Evolutionary conservation across 2,329 filamentous ascomycete genomes (phyloP).

Genomic region (Cladosporium phlei): DNA sequence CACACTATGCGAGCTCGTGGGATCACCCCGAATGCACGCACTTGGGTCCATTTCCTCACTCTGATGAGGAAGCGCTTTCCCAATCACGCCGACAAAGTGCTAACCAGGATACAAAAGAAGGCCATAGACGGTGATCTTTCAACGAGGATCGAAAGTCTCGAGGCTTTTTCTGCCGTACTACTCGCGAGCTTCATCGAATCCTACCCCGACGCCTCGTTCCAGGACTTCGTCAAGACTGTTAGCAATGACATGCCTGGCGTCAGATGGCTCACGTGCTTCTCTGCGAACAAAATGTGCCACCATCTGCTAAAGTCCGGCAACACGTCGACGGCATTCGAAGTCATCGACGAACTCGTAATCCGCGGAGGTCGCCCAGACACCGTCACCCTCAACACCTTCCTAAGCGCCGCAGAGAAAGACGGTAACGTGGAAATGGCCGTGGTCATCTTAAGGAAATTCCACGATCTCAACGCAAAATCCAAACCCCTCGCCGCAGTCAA

Average conservation of each 20-base stretch:
- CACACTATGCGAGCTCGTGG: conserved; percentile 22
- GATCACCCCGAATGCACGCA: conserved; percentile 17
- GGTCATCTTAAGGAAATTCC: conserved; percentile 17
- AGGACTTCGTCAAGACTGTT: conserved; percentile 17
- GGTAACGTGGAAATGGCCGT: conserved; percentile 18
- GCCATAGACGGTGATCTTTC: conserved; percentile 19
- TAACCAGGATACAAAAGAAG: conserved; percentile 21
- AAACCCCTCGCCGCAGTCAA: conserved; percentile 2
- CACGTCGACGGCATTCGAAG: conserved; percentile 17
- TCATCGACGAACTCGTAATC: conserved; percentile 18
- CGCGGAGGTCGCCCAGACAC: conserved; percentile 16
- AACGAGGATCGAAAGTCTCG: conserved; percentile 14
- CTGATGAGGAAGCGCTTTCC: conserved; percentile 19
- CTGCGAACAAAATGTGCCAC: conserved; percentile 23
- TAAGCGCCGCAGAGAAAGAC: conserved; percentile 18
- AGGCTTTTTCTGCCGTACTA: conserved; percentile 16
- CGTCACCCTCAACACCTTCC: conserved; percentile 24
- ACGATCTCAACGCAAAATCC: neutral
- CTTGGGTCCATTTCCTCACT: conserved; percentile 24
- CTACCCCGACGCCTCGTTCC: conserved; percentile 5
- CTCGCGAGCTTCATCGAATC: conserved; percentile 12
- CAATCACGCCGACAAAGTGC: conserved; percentile 13
- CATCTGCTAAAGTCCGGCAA: conserved; percentile 21
- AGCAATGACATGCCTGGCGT: conserved; percentile 12
- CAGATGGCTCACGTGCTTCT: conserved; percentile 23